Base-by-base conservation (phyloP, 148 eudicot species). In the Salicornia ramosissima region DNA sequence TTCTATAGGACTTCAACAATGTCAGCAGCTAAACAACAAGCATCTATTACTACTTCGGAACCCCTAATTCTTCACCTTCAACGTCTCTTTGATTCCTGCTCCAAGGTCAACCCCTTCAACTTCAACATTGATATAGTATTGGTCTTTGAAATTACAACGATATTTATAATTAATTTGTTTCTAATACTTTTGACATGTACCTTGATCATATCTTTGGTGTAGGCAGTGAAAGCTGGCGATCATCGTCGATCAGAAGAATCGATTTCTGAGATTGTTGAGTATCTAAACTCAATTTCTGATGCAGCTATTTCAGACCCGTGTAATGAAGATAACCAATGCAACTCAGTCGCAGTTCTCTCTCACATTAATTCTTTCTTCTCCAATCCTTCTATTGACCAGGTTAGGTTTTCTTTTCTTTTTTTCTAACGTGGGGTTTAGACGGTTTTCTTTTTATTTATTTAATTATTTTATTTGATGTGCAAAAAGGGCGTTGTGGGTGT, bases 371-470 rank as follows among this genome's bases (percentile, higher is more conserved):
- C 68, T 42, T 83, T 76, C 50, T 30, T 92, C 50, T 57, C 75
- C 45, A 70, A 83, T 18, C 82, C 96, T 63, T 57, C 79, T 28
- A 45, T 83, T 71, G 83, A 80, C 68, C 96, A 86, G 96, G 97
- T 87, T 12, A 0, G 62, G n/a, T n/a, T 40, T 22, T 43, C 15
- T 16, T 2, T 45, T 6, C 21, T 33, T 65, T 28, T 56, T 45
- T 21, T 24, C 18, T 19, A n/a, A 30, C 16, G 30, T 58, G 25
- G 43, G 40, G 28, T 12, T 30, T 21, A 8, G 36, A 10, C 33
- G 47, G 21, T 54, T 62, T 24, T 3, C 30, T 15, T 36, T 36
- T 36, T 36, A 3, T 36, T 36, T n/a, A n/a, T n/a, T n/a, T n/a
- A n/a, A n/a, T n/a, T n/a, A n/a, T n/a, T 36, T 36, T 36, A 3